phyloP scores from a whole-genome alignment of 2,329 filamentous ascomycete species.

The Ophiostoma populinum region DNA sequence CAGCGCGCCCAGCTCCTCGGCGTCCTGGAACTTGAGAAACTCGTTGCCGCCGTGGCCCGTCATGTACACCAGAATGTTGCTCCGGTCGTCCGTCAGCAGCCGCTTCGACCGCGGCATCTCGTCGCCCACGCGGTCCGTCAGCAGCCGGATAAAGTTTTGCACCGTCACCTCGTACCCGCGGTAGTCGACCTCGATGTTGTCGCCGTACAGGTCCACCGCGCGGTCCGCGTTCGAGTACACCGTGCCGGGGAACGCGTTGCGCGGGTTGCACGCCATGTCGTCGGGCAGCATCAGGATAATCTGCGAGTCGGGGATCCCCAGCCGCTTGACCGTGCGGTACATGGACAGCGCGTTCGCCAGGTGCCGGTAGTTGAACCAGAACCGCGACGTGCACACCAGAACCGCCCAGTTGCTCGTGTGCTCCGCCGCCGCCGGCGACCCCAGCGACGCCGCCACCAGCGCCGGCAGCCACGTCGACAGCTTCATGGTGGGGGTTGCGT shows the following conservation, averaged over 20 bases:
- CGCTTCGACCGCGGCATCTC: constrained; percentile 93
- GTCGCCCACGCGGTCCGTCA: constrained; percentile 86
- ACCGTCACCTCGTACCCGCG: constrained; percentile 96
- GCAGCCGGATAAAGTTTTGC: constrained; percentile 89
- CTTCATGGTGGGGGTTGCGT: constrained; percentile 31
- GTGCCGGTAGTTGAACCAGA: constrained; percentile 99
- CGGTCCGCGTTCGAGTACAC: constrained; percentile 98
- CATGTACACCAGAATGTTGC: constrained; percentile 98
- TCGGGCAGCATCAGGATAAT: constrained; percentile 99
- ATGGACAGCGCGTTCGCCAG: constrained; percentile 94
- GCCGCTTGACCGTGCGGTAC: constrained; percentile 92
- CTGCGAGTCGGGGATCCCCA: constrained; percentile 94
- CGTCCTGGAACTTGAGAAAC: constrained; percentile 96
- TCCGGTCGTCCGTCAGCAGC: constrained; percentile 81
- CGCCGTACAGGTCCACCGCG: constrained; percentile 87
- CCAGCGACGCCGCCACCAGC: constrained; percentile 30
- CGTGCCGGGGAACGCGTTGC: constrained; percentile 92
- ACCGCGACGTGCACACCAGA: constrained; percentile 92
- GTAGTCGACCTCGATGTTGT: constrained; percentile 98
- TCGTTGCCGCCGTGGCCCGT: constrained; percentile 95
- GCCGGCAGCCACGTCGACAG: constrained; percentile 24
- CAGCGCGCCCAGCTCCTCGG: constrained; percentile 91
- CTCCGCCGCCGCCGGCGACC: constrained; percentile 35
- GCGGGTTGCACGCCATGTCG: constrained; percentile 98
- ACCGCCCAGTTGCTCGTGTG: constrained; percentile 99